Evolutionary conservation across 2,329 filamentous ascomycete species (phyloP), one percentile per base, ranked within the genome.

Genomic region (Colletotrichum neosansevieriae): DNA sequence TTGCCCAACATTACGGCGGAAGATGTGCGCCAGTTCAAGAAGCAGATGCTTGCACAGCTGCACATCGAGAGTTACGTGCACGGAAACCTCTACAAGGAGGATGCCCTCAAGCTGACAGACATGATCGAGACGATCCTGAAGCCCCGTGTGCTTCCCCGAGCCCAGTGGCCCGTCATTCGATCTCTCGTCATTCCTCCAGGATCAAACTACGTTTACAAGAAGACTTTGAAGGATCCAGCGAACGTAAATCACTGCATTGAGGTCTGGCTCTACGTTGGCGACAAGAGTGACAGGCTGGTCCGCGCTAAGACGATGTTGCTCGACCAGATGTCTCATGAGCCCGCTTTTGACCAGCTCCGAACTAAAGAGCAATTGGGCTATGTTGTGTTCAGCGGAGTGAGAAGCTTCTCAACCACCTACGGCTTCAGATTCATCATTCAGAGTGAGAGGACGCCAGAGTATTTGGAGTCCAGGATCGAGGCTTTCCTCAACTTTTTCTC

Each of bases 321-420:
- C 47, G 92, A 93, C 29, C 96, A 98, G 79, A 92, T 99, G 81
- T 90, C 94, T 0, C 92, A 97, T 64, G 96, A 99, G 81, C 94
- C 94, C 4, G 92, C 92, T 9, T 99, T 98, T 76, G 94, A 99
- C 79, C 94, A 97, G 78, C 86, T 99, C 7, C 89, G 96, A 57
- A 98, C 96, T 49, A 98, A 98, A 80, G 95, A 99, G 79, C 95
- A 99, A 80, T 90, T 99, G 6, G 96, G 96, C 12, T 99, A 99
- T 74, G 93, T 99, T 60, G 95, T 99, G 0, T 97, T 95, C 80
- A 95, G 92, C 56, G 93, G 94, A 32, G 85, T 89, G 11, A 85
- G 91, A 44, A 86, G 87, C 59, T 89, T 92, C 63, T 83, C 89
- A n/a, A 94, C 92, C 0, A 95, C 92, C 0, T 91, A 93, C 74